phyloP scores from a whole-genome alignment of 495 filamentous ascomycete genomes.

The Daldinia grandis region DNA sequence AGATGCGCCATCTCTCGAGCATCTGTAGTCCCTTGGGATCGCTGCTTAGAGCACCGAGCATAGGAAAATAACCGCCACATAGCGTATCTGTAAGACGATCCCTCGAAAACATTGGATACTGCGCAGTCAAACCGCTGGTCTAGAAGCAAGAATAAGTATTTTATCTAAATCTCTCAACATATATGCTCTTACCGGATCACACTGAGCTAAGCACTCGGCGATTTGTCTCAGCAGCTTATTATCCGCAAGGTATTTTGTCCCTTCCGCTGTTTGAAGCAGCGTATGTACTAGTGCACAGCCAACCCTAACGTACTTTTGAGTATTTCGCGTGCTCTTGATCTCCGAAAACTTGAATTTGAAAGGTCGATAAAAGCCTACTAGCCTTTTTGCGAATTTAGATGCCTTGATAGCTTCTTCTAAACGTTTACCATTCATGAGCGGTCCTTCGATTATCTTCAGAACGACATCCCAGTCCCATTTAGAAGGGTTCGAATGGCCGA shows the following conservation, averaged over 20 bases:
- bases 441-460: slow-evolving; percentile 89
- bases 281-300: slow-evolving; percentile 88
- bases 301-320: slow-evolving; percentile 90
- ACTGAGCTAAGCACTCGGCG: slow-evolving; percentile 92
- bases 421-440: slow-evolving; percentile 87
- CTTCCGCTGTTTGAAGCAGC: slow-evolving; percentile 83
- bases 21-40: slow-evolving; percentile 84
- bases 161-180: background rate
- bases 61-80: slow-evolving; percentile 90
- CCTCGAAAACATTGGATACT: slow-evolving; percentile 84
- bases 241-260: slow-evolving; percentile 82
- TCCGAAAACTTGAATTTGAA: slow-evolving; percentile 96
- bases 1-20: slow-evolving; percentile 94
- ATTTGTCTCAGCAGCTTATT: slow-evolving; percentile 93
- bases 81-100: slow-evolving; percentile 84
- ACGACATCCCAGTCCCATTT: slow-evolving; percentile 99
- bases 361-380: slow-evolving; percentile 93
- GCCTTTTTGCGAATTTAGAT: slow-evolving; percentile 92
- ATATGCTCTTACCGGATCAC: slow-evolving; percentile 68
- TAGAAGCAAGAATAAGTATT: slow-evolving; percentile 46
- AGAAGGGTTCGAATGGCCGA: slow-evolving; percentile 82
- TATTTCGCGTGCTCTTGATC: slow-evolving; percentile 83
- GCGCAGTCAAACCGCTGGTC: slow-evolving; percentile 88
- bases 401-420: slow-evolving; percentile 94
- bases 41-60: slow-evolving; percentile 84